Base-by-base conservation (phyloP, 345 rosid genomes). In the Pistacia vera region DNA sequence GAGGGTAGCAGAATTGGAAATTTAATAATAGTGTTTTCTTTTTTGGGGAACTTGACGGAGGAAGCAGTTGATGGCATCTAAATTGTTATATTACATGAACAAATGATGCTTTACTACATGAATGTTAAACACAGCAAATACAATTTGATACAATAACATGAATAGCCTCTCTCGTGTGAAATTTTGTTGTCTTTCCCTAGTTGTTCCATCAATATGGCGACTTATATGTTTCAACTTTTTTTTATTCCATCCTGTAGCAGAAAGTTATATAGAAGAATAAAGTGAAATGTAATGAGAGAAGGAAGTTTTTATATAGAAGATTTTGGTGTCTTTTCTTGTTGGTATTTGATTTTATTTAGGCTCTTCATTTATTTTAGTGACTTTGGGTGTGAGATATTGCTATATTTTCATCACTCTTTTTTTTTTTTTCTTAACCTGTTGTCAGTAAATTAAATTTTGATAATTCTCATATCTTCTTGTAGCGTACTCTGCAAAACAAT, bases 21-120 rank as follows among this genome's bases (percentile, higher is more conserved):
- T 71, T 69, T 22, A 25, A 12, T 44, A 48, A 41, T 62, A 22
- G 20, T 14, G 4, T 60, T 17, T 72, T 44, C 41, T 60, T 14
- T 14, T 60, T 61, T 33, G n/a, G 25, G 75, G 20, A 61, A 72
- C 36, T 71, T 44, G 55, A 48, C 28, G 75, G 41, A 18, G 68
- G 28, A 72, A 61, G 25, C 48, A 10, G 49, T 30, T 12, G 11
- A 28, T 64, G 59, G 14, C 30, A 61, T 28, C 35, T 28, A 73
- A 51, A 35, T 18, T 13, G 18, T 48, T 51, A 49, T 52, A n/a
- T 14, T 9, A 63, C 20, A 73, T 18, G 48, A 5, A 51, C 35
- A 33, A 51, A 33, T 30, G 28, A 35, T 73, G 49, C 59, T 63
- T 52, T 17, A 3, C 18, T 51, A 4, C 69, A 48, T 63, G 16